These are phyloP conservation scores for Aspergillus ochraceus DNA, from an alignment of 2,329 filamentous ascomycete genomes.

Conservation along the genomic window DNA sequence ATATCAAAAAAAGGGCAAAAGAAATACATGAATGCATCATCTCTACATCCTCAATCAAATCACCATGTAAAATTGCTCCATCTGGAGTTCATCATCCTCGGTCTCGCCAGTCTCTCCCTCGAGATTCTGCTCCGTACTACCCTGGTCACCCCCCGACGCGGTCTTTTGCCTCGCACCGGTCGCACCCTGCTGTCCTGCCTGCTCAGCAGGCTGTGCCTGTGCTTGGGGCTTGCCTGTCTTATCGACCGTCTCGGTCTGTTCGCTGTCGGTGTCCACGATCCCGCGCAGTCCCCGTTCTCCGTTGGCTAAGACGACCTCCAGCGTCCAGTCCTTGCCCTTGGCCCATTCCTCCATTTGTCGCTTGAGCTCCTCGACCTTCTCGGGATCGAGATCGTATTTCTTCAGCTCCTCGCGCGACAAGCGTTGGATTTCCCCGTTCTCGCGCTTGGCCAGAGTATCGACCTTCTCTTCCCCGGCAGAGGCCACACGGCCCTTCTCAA, in stretches of 20 bases:
- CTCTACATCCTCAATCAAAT: slow-evolving; percentile 37
- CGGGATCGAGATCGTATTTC: slow-evolving; percentile 64
- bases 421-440: slow-evolving; percentile 62
- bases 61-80: neutral
- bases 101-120: slow-evolving; percentile 6
- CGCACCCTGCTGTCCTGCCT: neutral
- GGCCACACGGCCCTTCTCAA: slow-evolving; percentile 59
- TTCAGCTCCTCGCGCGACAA: slow-evolving; percentile 68
- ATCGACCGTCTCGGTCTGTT: slow-evolving; percentile 41
- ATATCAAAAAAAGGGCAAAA: neutral
- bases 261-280: slow-evolving; percentile 62
- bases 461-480: slow-evolving; percentile 51
- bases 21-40: neutral
- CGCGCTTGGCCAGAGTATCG: slow-evolving; percentile 53
- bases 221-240: neutral
- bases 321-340: slow-evolving; percentile 71
- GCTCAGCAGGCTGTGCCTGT: slow-evolving; percentile 6
- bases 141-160: neutral
- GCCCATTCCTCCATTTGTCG: slow-evolving; percentile 69
- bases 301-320: slow-evolving; percentile 74
- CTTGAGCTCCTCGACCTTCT: slow-evolving; percentile 68
- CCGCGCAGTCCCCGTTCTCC: slow-evolving; percentile 67
- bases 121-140: slow-evolving; percentile 18
- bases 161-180: neutral
- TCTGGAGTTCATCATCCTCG: slow-evolving; percentile 14